Conservation (phyloP, 441 rosid species). For the Brassica hybrid region DNA sequence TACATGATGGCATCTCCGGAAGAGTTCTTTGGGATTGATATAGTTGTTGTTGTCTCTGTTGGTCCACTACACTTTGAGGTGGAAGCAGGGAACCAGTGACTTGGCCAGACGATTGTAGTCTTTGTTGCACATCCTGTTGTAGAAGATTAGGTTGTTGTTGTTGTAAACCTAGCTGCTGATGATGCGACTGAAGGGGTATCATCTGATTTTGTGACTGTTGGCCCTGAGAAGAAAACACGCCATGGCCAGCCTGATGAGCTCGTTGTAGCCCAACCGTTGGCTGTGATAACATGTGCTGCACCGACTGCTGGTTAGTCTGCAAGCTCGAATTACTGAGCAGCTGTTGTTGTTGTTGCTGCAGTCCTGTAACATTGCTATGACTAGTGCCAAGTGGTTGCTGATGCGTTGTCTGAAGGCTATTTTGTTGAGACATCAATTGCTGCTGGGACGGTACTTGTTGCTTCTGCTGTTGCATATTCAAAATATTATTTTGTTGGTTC, state of each 20-base stretch:
- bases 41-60: constrained; percentile 74
- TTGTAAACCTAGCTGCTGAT: constrained; percentile 36
- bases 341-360: constrained; percentile 80
- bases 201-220: constrained; percentile 52
- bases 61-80: constrained; percentile 77
- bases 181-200: constrained; percentile 44
- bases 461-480: constrained; percentile 64
- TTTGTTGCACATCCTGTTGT: constrained; percentile 79
- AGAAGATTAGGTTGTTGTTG: constrained; percentile 54
- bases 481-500: too few relatives aligned
- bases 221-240: constrained; percentile 65
- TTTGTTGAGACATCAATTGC: constrained; percentile 81
- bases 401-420: constrained; percentile 65
- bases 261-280: constrained; percentile 66
- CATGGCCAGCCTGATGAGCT: constrained; percentile 59
- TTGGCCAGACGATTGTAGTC: constrained; percentile 79
- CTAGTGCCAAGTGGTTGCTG: constrained; percentile 59
- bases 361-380: constrained; percentile 54
- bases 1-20: constrained; percentile 87
- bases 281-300: constrained; percentile 72
- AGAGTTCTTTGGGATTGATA: constrained; percentile 76
- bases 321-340: constrained; percentile 72
- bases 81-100: constrained; percentile 79
- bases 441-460: constrained; percentile 67
- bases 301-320: constrained; percentile 75